These are phyloP conservation scores for Ilex asprella DNA, from an alignment of 257 asterid genomes.

Conservation along the genomic window DNA sequence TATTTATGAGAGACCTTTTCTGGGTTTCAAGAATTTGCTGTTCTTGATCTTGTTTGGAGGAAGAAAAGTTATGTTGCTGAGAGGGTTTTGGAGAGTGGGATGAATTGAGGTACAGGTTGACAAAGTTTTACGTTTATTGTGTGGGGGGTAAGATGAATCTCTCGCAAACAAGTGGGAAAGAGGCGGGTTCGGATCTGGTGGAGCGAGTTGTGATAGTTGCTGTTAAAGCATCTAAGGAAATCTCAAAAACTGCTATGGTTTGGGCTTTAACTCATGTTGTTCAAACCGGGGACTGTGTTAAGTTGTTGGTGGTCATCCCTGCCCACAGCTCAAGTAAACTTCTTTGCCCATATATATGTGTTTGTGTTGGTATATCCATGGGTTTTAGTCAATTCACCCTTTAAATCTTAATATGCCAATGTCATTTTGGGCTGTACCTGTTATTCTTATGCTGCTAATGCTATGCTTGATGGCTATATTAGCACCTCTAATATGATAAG, in stretches of 20 bases:
- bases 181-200: conserved; percentile 22
- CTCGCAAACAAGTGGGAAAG: conserved; percentile 36
- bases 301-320: conserved; percentile 59
- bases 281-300: conserved; percentile 62
- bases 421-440: not conserved
- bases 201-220: conserved; percentile 58
- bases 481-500: not conserved
- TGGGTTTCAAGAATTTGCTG: not conserved
- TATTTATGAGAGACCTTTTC: not conserved
- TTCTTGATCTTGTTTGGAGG: not conserved
- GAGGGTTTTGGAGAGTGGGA: conserved; percentile 9
- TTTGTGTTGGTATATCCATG: no score
- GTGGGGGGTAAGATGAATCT: conserved; percentile 37
- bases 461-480: not conserved
- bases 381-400: not conserved
- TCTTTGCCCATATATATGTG: not conserved
- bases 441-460: not conserved
- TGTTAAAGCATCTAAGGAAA: conserved; percentile 56
- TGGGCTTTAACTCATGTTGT: conserved; percentile 87
- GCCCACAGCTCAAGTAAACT: conserved; percentile 47
- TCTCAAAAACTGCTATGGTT: conserved; percentile 54
- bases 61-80: conserved; percentile 12
- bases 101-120: conserved; percentile 10
- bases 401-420: not conserved
- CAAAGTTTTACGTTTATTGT: not conserved